Base-by-base conservation (phyloP, 345 rosid species). In the Populus ilicifolia region DNA sequence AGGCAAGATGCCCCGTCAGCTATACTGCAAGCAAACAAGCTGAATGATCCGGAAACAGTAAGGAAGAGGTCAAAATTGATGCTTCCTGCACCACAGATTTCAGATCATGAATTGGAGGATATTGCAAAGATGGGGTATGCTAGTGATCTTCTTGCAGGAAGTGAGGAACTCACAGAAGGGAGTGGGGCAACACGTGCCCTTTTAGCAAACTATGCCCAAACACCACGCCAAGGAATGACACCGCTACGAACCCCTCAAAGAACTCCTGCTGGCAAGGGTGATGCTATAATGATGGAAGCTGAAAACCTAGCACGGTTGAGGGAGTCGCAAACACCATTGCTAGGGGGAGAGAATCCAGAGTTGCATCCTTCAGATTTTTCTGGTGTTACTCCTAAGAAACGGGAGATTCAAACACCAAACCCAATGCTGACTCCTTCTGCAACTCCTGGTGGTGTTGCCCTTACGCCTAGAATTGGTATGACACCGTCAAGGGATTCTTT, bases 91-190 rank as follows among this genome's bases (percentile, higher is more conserved):
- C 99, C 99, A 13, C 99, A 94, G 87, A 96, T 96, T 78, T 91
- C 99, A 7, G 95, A 96, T 77, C 92, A 88, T 44, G 99, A 96
- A 85, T 86, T 96, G 80, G 97, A 94, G 79, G 98, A 94, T 69
- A 96, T 96, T 85, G 98, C 99, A 68, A 96, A 92, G 89, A 92
- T 96, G 97, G 99, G 99, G 56, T 93, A 96, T 80, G 97, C 97
- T 43, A 89, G 94, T 80, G 99, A 96, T 80, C 90, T 91, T 79
- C 85, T 93, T 75, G 88, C 90, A 21, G 97, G 89, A 76, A 89
- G 77, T 73, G 99, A 96, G 83, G 99, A 96, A 83, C 88, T 94
- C 66, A 80, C 87, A 0, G 98, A 88, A 84, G 99, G 99, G 72
- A 92, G 92, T 77, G 89, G 93, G 78, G 99, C 99, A 80, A 92